Conservation (phyloP, 805 yeast species). For the Millerago galiae region DNA sequence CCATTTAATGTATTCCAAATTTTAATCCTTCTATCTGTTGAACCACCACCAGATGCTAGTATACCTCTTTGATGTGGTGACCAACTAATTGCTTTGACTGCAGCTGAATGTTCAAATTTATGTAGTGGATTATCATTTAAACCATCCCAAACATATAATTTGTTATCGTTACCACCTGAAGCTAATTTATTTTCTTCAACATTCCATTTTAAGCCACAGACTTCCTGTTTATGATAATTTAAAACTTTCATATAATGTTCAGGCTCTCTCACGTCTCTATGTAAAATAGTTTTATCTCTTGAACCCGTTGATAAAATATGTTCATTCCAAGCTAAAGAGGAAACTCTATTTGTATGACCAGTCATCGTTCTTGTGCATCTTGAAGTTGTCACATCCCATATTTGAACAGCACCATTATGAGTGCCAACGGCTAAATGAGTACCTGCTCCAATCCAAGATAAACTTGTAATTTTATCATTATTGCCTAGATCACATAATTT, state of each 20-base stretch:
- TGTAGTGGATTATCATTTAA: conserved; percentile 56
- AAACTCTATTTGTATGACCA: conserved; percentile 81
- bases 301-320: conserved; percentile 85
- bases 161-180: conserved; percentile 93
- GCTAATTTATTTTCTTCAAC: conserved; percentile 86
- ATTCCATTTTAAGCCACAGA: conserved; percentile 95
- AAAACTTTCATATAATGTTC: conserved; percentile 72
- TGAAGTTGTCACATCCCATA: conserved; percentile 84
- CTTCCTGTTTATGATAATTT: conserved; percentile 82
- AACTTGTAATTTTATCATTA: conserved; percentile 69
- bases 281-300: conserved; percentile 75
- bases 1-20: conserved; percentile 91
- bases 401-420: conserved; percentile 77
- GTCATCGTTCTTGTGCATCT: conserved; percentile 87
- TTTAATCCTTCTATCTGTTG: conserved; percentile 84
- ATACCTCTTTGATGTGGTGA: conserved; percentile 95
- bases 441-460: conserved; percentile 92
- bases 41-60: conserved; percentile 94
- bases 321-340: conserved; percentile 90
- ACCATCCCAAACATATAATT: conserved; percentile 84
- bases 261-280: conserved; percentile 86
- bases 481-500: conserved; percentile 69
- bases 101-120: conserved; percentile 85
- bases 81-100: conserved; percentile 96
- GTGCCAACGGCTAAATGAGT: conserved; percentile 94